Base-by-base conservation (phyloP, 495 filamentous ascomycete species). In the Hypoxylon fuscum region DNA sequence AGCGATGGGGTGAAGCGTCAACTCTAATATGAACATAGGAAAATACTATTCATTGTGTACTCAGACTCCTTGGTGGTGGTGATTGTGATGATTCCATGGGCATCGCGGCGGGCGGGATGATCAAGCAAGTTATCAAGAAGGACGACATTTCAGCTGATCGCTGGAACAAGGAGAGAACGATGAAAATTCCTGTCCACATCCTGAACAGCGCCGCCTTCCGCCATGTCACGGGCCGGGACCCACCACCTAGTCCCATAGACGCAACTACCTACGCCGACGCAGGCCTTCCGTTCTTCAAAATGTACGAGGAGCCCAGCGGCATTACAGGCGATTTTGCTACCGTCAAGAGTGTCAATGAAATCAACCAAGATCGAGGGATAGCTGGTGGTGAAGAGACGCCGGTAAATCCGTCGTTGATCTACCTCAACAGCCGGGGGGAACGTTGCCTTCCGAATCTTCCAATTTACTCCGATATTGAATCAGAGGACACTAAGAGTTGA, bases 141-240 rank as follows among this genome's bases (percentile, higher is more conserved):
- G 77, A 79, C 32, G 15, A 27, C 17, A 8, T 45, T 6, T 11
- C 42, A 0, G 40, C 70, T 0, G 10, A 31, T 1, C 55, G 31
- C 2, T 81, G 80, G 81, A 66, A 78, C 47, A 59, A 18, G 11
- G 58, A 68, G 0, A 49, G 43, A 2, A 67, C 71, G 0, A 69
- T 72, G 3, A 43, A 72, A 5, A 69, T 81, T 54, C 76, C 81
- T 15, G 66, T 83, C 0, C 77, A 81, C 31, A 70, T 79, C 31
- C 53, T 83, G 37, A 74, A 81, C 56, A 65, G 57, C 3, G 42
- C 47, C 0, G 37, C 14, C 10, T 78, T 78, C 56, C 50, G 68
- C 34, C 25, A 51, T 5, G 69, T 80, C 32, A 82, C 76, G 0
- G 73, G 75, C 0, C 40, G 52, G 9, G 6, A 44, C 0, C 57